phyloP scores from a whole-genome alignment of 2,329 filamentous ascomycete species.

The Hymenoscyphus fructigenus region DNA sequence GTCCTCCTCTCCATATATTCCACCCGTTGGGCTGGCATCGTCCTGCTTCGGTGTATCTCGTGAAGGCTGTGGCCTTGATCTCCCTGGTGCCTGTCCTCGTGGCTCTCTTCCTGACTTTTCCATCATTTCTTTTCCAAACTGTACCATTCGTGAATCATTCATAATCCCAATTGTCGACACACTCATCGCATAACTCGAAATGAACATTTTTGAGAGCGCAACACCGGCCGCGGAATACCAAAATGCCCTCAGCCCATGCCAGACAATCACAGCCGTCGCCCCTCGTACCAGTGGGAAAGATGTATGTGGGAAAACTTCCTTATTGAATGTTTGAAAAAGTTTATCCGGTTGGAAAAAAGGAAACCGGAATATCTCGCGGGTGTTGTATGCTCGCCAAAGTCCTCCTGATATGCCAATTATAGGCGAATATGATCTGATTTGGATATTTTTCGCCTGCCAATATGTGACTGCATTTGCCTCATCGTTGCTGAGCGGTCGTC shows the following conservation, averaged over 20 bases:
- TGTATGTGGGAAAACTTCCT: neutral
- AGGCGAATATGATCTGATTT: constrained; percentile 30
- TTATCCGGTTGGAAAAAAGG: constrained; percentile 35
- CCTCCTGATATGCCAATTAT: constrained; percentile 29
- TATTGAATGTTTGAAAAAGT: constrained; percentile 24
- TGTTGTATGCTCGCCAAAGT: constrained; percentile 26
- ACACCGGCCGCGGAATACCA: constrained; percentile 28
- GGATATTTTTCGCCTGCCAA: constrained; percentile 30
- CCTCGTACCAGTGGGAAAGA: constrained; percentile 21
- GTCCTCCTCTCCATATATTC: constrained; percentile 23
- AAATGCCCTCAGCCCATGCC: constrained; percentile 28
- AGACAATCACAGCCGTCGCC: constrained; percentile 18
- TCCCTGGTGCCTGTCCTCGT: neutral
- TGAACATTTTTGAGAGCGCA: constrained; percentile 23
- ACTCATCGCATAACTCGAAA: constrained; percentile 29
- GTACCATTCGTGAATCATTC: constrained; percentile 27
- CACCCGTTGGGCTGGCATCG: constrained; percentile 34
- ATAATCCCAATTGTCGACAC: constrained; percentile 29
- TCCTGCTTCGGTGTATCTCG: constrained; percentile 13
- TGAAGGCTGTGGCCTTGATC: neutral
- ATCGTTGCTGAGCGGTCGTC: constrained; percentile 28
- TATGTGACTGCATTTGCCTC: constrained; percentile 33
- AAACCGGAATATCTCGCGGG: constrained; percentile 28
- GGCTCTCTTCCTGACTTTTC: constrained; percentile 14
- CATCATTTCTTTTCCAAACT: constrained; percentile 11